Evolutionary conservation across 106 monocot genomes (phyloP).

Genomic region (Hemerocallis citrina): DNA sequence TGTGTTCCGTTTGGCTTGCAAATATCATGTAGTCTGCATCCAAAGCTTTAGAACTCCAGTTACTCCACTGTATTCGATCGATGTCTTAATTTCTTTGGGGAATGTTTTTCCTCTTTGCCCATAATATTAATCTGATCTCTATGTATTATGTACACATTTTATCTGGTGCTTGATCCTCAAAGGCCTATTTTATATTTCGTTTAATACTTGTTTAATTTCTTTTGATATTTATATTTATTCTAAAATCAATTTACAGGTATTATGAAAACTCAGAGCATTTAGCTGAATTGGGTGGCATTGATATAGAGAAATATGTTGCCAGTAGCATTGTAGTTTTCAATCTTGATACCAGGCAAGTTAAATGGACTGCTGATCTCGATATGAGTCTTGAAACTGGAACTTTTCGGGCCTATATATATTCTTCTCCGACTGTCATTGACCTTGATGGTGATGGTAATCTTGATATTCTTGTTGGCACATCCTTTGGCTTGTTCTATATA

Average conservation of each 20-base stretch:
- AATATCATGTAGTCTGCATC: background rate
- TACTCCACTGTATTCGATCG: background rate
- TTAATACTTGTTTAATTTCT: no score
- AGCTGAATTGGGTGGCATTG: constrained; percentile 71
- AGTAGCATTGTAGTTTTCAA: constrained; percentile 92
- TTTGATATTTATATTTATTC: no score
- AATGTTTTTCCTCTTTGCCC: background rate
- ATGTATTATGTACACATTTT: background rate
- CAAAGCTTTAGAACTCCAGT: background rate
- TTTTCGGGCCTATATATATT: constrained; percentile 74
- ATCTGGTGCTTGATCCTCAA: background rate
- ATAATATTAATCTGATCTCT: background rate
- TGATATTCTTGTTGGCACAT: constrained; percentile 94
- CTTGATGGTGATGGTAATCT: constrained; percentile 96
- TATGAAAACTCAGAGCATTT: constrained; percentile 75
- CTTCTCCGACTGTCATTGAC: constrained; percentile 88
- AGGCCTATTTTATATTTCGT: background rate
- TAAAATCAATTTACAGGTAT: constrained; percentile 64
- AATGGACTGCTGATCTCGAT: constrained; percentile 87
- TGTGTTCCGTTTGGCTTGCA: background rate
- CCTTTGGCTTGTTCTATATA: constrained; percentile 81
- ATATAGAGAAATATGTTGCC: constrained; percentile 91
- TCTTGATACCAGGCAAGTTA: constrained; percentile 90
- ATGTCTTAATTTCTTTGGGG: background rate
- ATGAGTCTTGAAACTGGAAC: constrained; percentile 65